Evolutionary conservation across 1,284 basidiomycete species (phyloP), one percentile per base, ranked within the genome.

Genomic region (Filobasidium uniguttulatum): DNA sequence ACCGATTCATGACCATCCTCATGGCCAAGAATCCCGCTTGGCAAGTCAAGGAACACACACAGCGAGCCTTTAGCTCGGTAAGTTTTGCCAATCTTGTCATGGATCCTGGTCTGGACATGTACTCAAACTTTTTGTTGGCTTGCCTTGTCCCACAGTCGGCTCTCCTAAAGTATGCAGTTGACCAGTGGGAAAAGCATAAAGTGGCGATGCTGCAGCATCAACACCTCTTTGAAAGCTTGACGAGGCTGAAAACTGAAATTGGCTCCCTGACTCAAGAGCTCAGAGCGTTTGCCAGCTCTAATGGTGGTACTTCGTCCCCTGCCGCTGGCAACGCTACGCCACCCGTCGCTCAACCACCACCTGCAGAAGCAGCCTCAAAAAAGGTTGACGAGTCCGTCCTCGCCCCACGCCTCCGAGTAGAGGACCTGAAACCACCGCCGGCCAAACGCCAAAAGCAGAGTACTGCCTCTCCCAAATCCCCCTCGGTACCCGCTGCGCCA

Each of bases 381-480:
- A n/a, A 26, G 5, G 29, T 28, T 7, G 22, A n/a, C 23, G 20
- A 38, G 15, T 35, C 49, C 15, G 50, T 45, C 2, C 37, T 55
- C 17, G 41, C 35, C 5, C 62, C 62, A 25, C 56, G 61, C 2
- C 51, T 67, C 2, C 58, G 63, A 17, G 60, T 67, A 2, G 65
- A 67, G 50, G 65, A 67, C 49, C 56, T 67, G 46, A 67, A 64
- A 44, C 63, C 60, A 9, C 65, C 65, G 14, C 62, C 65, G 1
- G 47, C 57, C n/a, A 64, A 64, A 50, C 57, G 65, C 12, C 49
- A 52, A 37, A 59, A 58, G 41, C 48, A 51, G 20, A 50, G 52
- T 19, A 47, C 28, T 19, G 35, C 50, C 8, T 47, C 50, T 14
- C 38, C 50, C 5, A 40, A 29, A 12, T 26, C 28, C 7, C 26